These are phyloP conservation scores for Osmozyma mogii DNA, from an alignment of 805 yeast genomes.

Conservation along the genomic window DNA sequence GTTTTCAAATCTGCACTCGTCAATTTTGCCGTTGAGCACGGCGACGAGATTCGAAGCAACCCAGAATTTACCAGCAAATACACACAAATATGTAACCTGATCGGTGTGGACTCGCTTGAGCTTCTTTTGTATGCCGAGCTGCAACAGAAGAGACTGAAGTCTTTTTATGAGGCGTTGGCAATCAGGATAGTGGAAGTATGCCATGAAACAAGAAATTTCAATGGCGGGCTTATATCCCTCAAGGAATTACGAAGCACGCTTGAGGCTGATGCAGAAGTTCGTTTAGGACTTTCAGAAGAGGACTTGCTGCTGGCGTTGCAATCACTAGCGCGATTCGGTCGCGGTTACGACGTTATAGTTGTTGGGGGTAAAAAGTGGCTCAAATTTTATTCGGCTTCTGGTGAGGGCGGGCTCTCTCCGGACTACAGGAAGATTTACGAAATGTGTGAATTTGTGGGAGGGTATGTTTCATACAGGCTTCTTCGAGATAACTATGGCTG, in stretches of 20 bases:
- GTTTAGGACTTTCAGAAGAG: constrained; percentile 26
- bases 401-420: constrained; percentile 21
- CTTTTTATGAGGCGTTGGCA: constrained; percentile 59
- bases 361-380: constrained; percentile 46
- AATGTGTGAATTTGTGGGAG: constrained; percentile 70
- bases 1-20: constrained; percentile 72
- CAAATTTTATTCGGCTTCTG: constrained; percentile 23
- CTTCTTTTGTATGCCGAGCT: constrained; percentile 23
- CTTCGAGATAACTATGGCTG: constrained; percentile 71
- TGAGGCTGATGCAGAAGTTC: constrained; percentile 21
- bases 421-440: constrained; percentile 72
- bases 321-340: constrained; percentile 51
- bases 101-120: constrained; percentile 78
- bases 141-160: constrained; percentile 25
- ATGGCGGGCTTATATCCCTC: constrained; percentile 75
- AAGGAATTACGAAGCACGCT: constrained; percentile 30
- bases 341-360: constrained; percentile 57
- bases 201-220: constrained; percentile 54
- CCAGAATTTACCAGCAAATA: constrained; percentile 63
- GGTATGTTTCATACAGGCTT: constrained; percentile 53
- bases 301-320: constrained; percentile 55
- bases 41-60: constrained; percentile 55
- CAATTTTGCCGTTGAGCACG: constrained; percentile 69
- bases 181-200: constrained; percentile 73
- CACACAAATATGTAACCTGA: constrained; percentile 64